Percentiles rank a stretch among this genome's conserved stretches.
phyloP scores from a whole-genome alignment of 306 rosid genomes.

The Prunus mongolica region DNA sequence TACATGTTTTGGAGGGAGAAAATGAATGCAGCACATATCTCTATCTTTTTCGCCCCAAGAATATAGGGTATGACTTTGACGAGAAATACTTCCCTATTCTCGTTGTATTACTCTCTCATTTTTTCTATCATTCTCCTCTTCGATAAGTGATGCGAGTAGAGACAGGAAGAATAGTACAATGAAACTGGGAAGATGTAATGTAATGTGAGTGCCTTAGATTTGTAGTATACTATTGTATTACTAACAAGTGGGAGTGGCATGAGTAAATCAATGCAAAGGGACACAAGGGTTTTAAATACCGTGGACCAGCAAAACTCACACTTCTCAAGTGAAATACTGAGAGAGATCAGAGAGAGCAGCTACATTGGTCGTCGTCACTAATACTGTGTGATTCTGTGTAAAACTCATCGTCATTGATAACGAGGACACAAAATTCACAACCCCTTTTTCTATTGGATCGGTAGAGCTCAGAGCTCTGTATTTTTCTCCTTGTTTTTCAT shows the following conservation, averaged over 20 bases:
- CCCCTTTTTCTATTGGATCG: not conserved
- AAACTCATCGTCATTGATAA: not conserved
- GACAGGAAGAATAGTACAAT: no score
- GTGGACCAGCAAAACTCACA: conserved; percentile 13
- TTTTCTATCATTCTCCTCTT: no score
- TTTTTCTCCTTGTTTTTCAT: not conserved
- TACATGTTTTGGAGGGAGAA: no score
- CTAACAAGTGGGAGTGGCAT: not conserved
- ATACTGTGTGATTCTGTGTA: not conserved
- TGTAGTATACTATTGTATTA: not conserved
- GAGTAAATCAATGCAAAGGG: conserved; percentile 3
- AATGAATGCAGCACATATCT: no score
- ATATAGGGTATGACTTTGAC: no score
- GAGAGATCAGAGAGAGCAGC: not conserved
- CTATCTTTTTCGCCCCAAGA: no score
- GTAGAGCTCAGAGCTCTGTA: not conserved
- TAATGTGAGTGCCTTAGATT: not conserved
- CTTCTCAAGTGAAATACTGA: not conserved
- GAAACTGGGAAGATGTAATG: no score
- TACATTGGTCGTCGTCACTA: no score
- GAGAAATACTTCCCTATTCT: no score
- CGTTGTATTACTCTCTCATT: no score
- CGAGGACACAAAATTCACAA: not conserved
- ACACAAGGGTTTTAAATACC: not conserved
- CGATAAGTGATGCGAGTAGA: no score